Evolutionary conservation across 768 basidiomycete species (phyloP).

Genomic region (Podaxis mareebaensis): DNA sequence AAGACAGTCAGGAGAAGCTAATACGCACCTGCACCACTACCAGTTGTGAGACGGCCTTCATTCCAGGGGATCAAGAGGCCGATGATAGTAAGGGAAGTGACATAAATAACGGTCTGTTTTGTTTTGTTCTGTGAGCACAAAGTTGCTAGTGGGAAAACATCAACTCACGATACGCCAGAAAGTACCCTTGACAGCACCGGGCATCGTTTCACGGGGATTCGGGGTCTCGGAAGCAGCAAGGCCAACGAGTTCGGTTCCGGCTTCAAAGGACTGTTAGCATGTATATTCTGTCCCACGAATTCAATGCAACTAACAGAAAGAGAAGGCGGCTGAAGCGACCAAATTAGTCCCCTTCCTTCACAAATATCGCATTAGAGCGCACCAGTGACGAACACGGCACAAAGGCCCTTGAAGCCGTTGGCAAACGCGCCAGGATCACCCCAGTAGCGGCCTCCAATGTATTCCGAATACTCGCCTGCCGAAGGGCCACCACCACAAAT

Average conservation of each 20-base stretch:
- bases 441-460: constrained; percentile 42
- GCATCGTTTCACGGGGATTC: constrained; percentile 44
- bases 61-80: constrained; percentile 39
- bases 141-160: not conserved
- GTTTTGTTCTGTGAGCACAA: not conserved
- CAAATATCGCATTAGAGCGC: not conserved
- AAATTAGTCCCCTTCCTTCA: not conserved
- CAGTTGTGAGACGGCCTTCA: constrained; percentile 37
- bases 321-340: constrained; percentile 32
- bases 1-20: not conserved
- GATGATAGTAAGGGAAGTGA: constrained; percentile 44
- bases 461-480: constrained; percentile 33
- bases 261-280: constrained; percentile 20
- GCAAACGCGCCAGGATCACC: constrained; percentile 41
- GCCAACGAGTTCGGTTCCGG: constrained; percentile 49
- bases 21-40: constrained; percentile 30
- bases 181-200: constrained; percentile 46
- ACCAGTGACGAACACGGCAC: constrained; percentile 45
- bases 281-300: not conserved
- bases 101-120: constrained; percentile 42
- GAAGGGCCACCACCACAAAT: constrained; percentile 43
- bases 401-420: constrained; percentile 47
- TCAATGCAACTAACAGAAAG: constrained; percentile 31
- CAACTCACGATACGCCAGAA: constrained; percentile 47
- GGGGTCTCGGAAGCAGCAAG: constrained; percentile 48